Evolutionary conservation across 2,329 filamentous ascomycete species (phyloP).

Genomic region (Nigrospora oryzae): DNA sequence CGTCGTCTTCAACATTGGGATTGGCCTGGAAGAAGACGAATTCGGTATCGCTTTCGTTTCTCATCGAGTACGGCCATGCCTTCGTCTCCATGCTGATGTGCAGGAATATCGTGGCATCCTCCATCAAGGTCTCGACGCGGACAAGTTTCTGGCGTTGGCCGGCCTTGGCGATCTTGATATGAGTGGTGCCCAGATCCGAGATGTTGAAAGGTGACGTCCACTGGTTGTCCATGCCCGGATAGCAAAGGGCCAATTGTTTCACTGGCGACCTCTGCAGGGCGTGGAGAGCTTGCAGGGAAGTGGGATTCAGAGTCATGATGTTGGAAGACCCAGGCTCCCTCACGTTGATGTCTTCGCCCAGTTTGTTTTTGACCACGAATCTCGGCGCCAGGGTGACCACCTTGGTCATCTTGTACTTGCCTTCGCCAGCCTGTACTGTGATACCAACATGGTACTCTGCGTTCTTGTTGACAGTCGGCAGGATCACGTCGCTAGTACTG

Average conservation of each 20-base stretch:
- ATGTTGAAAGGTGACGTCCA: slow-evolving; percentile 99
- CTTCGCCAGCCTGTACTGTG: slow-evolving; percentile 80
- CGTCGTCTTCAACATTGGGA: slow-evolving; percentile 87
- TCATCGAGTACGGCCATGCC: slow-evolving; percentile 97
- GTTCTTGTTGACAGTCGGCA: slow-evolving; percentile 61
- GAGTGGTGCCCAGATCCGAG: slow-evolving; percentile 82
- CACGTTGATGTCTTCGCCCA: slow-evolving; percentile 80
- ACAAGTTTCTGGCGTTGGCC: slow-evolving; percentile 85
- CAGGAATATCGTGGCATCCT: slow-evolving; percentile 87
- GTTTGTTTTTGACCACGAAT: slow-evolving; percentile 89
- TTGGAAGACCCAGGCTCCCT: slow-evolving; percentile 88
- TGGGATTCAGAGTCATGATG: slow-evolving; percentile 66
- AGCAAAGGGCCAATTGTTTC: slow-evolving; percentile 89
- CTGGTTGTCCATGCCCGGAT: slow-evolving; percentile 88
- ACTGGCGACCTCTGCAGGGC: slow-evolving; percentile 76
- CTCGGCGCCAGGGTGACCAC: slow-evolving; percentile 87
- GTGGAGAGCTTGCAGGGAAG: slow-evolving; percentile 78
- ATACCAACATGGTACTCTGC: slow-evolving; percentile 89
- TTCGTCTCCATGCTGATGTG: slow-evolving; percentile 85
- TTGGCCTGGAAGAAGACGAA: slow-evolving; percentile 96
- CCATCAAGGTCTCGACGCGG: slow-evolving; percentile 82
- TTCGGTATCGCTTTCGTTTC: slow-evolving; percentile 94
- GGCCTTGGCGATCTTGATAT: slow-evolving; percentile 87
- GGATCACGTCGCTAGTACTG: slow-evolving; percentile 78
- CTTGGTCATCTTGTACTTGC: slow-evolving; percentile 97